Evolutionary conservation across 108 stramenopile genomes (phyloP), one percentile per base, ranked within the genome.

Genomic region (Bacterosira constricta): DNA sequence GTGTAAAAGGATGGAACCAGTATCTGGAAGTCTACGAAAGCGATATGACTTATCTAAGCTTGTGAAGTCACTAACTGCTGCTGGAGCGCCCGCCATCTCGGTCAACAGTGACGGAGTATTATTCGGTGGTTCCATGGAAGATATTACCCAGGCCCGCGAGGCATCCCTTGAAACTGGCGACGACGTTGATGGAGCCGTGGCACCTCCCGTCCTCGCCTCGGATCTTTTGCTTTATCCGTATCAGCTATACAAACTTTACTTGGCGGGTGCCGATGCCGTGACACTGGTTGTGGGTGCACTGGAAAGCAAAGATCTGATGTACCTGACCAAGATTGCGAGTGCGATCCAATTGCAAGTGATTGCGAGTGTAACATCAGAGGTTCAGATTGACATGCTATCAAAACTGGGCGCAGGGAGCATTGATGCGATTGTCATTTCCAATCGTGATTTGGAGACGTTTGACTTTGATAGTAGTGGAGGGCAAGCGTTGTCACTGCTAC

Each of bases 181-280:
- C 39, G 87, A 88, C 46, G 83, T 35, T 37, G 88, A 88, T 57
- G 85, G 85, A 41, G 82, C 80, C 9, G 77, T 83, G 7, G 80
- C 77, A 34, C 94, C 94, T 12, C 94, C 94, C 2, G 69, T 95
- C 34, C 65, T 95, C 17, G 94, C 94, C 1, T 90, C 90, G 0
- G 94, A 95, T 75, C 75, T 95, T 13, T 27, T 92, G 3, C 63
- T 95, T 10, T 95, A 95, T 62, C 94, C 94, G 30, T 95, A 95
- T 54, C 94, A 95, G 54, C 71, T 95, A 36, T 95, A 92, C 79
- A 95, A 90, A 67, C 77, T 95, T 39, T 77, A 88, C 21, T 55
- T 95, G 50, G 89, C 89, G 20, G 94, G 94, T 10, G 94, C 94
- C n/a, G 94, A 95, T 62, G 94, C 94, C 8, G 86, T 92, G 0